Evolutionary conservation across 2,329 filamentous ascomycete genomes (phyloP).

Genomic region (Colletotrichum destructivum): DNA sequence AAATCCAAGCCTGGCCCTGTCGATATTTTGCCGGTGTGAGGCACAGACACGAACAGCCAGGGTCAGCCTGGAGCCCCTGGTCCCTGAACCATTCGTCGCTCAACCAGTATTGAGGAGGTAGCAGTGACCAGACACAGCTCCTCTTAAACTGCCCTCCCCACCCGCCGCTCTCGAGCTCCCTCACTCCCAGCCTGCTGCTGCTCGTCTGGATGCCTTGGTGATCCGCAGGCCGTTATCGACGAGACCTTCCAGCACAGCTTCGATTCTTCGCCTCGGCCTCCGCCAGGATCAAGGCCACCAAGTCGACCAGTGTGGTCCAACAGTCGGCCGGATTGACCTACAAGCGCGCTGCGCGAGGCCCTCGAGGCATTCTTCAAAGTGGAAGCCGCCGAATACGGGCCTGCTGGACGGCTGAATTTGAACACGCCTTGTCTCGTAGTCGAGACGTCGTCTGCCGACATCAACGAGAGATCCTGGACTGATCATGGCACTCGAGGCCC

Average conservation of each 20-base stretch:
- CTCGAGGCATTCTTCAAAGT: constrained; percentile 46
- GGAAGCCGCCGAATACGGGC: constrained; percentile 10
- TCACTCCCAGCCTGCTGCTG: constrained; percentile 44
- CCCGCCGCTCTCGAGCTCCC: constrained; percentile 45
- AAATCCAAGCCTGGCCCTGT: constrained; percentile 31
- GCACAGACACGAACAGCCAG: constrained; percentile 28
- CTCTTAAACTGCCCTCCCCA: constrained; percentile 53
- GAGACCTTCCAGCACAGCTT: constrained; percentile 44
- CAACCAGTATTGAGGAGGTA: constrained; percentile 35
- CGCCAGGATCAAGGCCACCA: constrained; percentile 32
- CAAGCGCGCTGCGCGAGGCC: constrained; percentile 40
- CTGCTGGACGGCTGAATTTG: constrained; percentile 13
- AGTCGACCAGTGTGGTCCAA: constrained; percentile 8
- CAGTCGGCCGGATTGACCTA: constrained; percentile 13
- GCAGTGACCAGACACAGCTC: constrained; percentile 43
- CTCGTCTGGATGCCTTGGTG: constrained; percentile 46
- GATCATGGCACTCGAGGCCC: constrained; percentile 73
- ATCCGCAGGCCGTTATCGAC: constrained; percentile 44
- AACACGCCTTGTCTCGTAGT: neutral
- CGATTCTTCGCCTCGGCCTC: constrained; percentile 31
- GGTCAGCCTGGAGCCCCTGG: constrained; percentile 45
- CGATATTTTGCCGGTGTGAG: constrained; percentile 38
- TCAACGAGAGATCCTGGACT: constrained; percentile 12
- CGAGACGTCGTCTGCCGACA: constrained; percentile 3
- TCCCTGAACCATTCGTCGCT: constrained; percentile 30